These are phyloP conservation scores for Nitzschia putrida DNA, from an alignment of 108 stramenopile species.

Conservation along the genomic window DNA sequence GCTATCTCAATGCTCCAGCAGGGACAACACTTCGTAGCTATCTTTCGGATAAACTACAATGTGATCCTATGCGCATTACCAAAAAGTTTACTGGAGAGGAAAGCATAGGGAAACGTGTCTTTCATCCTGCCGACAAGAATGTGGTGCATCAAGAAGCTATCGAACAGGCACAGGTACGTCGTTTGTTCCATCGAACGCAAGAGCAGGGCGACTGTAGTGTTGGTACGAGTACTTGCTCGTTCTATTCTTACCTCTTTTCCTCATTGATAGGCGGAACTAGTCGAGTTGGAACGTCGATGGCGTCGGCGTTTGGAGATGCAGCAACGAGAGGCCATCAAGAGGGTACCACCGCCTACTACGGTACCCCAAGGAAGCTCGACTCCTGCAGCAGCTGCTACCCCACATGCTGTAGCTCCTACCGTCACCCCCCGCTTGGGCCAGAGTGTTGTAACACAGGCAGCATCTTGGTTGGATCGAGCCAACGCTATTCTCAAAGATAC, in stretches of 20 bases:
- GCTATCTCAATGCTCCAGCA: slow-evolving; percentile 88
- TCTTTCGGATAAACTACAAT: slow-evolving; percentile 93
- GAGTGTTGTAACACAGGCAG: slow-evolving; percentile 57
- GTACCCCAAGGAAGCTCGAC: slow-evolving; percentile 18
- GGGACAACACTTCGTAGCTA: slow-evolving; percentile 95
- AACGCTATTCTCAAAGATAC: slow-evolving; percentile 48
- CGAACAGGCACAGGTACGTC: slow-evolving; percentile 74
- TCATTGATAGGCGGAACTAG: slow-evolving; percentile 60
- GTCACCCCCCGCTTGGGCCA: slow-evolving; percentile 18
- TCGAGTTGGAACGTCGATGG: slow-evolving; percentile 70
- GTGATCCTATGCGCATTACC: slow-evolving; percentile 99
- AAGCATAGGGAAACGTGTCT: slow-evolving; percentile 93
- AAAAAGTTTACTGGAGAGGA: slow-evolving; percentile 98
- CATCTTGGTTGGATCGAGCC: slow-evolving; percentile 76
- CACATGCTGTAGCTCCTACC: slow-evolving; percentile 1
- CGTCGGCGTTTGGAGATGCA: slow-evolving; percentile 71
- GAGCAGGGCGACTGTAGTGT: no score
- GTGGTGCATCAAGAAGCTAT: slow-evolving; percentile 58
- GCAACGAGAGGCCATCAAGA: slow-evolving; percentile 70
- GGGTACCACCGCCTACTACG: slow-evolving; percentile 66
- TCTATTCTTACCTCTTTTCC: slow-evolving; percentile 10
- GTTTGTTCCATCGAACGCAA: no score
- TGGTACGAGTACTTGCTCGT: background rate
- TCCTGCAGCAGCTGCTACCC: slow-evolving; percentile 23
- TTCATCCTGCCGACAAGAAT: slow-evolving; percentile 72